Conservation (phyloP, 2,329 filamentous ascomycete species). For the Chaetomium sp. region DNA sequence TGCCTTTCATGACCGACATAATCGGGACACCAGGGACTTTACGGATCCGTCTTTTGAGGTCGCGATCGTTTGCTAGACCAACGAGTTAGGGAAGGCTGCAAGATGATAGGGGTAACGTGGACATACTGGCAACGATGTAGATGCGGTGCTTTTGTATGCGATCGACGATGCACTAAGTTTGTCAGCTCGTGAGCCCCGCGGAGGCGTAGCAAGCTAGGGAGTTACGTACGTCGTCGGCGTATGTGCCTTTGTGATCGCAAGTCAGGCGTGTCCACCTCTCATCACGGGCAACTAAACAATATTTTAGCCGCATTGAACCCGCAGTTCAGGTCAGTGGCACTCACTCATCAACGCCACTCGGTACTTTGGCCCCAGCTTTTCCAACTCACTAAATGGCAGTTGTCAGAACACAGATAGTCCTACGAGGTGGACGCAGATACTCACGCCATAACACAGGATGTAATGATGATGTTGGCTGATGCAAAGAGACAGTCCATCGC, state of each 20-base stretch:
- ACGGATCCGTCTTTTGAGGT: constrained; percentile 78
- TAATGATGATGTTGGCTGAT: constrained; percentile 87
- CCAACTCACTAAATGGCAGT: constrained; percentile 70
- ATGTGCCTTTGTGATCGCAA: constrained; percentile 88
- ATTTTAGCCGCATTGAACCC: constrained; percentile 16
- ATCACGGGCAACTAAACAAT: constrained; percentile 79
- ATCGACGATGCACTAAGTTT: constrained; percentile 74
- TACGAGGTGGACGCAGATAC: not conserved
- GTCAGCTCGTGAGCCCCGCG: constrained; percentile 45
- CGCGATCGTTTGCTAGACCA: constrained; percentile 64
- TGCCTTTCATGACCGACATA: constrained; percentile 81
- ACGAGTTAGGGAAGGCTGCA: not conserved
- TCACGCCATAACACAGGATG: constrained; percentile 64
- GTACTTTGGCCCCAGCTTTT: constrained; percentile 89
- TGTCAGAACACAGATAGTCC: constrained; percentile 1
- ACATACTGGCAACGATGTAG: constrained; percentile 72
- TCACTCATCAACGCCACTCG: constrained; percentile 62
- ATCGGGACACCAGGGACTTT: constrained; percentile 73
- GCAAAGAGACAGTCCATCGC: constrained; percentile 93
- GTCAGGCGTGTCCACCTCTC: constrained; percentile 82
- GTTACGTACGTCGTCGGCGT: constrained; percentile 59
- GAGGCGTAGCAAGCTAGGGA: not conserved
- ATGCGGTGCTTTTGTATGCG: constrained; percentile 73
- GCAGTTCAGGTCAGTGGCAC: not conserved
- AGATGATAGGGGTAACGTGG: constrained; percentile 32